These are phyloP conservation scores for Sphenostylis stenocarpa DNA, from an alignment of 306 rosid genomes.

Conservation along the genomic window DNA sequence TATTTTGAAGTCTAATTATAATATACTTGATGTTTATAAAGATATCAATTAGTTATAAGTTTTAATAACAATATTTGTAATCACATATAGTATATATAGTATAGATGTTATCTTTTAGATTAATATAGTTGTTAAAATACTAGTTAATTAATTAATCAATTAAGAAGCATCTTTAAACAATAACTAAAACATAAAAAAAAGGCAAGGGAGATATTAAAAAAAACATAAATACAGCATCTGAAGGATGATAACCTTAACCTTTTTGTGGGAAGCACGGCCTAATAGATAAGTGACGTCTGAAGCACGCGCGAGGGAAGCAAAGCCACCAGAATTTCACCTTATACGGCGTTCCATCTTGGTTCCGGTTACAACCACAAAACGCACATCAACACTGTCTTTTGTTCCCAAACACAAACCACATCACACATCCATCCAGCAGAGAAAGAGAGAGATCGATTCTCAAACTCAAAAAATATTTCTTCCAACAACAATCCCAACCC, in stretches of 20 bases:
- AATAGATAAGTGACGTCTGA: background rate
- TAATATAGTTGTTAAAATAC: no score
- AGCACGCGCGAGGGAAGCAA: background rate
- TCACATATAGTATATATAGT: no score
- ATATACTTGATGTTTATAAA: no score
- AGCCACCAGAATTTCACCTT: background rate
- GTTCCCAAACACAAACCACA: constrained; percentile 28
- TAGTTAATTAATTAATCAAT: no score
- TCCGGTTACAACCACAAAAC: background rate
- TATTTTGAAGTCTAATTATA: no score
- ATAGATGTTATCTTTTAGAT: no score
- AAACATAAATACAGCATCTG: background rate
- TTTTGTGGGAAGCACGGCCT: background rate
- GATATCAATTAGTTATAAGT: no score
- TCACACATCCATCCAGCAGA: constrained; percentile 2
- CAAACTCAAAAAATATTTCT: constrained; percentile 32
- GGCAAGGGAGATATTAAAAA: background rate
- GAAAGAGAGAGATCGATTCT: constrained; percentile 5
- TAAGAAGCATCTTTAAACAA: no score
- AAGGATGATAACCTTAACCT: background rate
- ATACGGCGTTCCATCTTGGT: background rate
- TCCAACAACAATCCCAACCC: constrained; percentile 38
- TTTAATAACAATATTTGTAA: no score
- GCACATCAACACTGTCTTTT: constrained; percentile 20
- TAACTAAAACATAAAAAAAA: background rate